Evolutionary conservation across 192 early-diverging fungal genomes (phyloP).

Genomic region (Umbelopsis ramanniana): DNA sequence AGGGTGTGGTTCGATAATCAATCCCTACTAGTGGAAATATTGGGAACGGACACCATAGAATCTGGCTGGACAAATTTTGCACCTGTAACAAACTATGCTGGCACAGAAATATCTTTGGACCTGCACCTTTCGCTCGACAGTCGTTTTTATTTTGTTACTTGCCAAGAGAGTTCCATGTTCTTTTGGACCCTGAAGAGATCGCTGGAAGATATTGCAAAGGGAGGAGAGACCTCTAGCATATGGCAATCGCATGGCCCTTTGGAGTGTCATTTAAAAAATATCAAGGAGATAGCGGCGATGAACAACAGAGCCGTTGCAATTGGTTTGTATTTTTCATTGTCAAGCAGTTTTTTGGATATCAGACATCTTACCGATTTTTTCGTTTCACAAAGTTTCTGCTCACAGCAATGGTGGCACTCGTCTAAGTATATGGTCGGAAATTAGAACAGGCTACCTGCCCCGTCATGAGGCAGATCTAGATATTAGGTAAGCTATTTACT

Average conservation of each 20-base stretch:
- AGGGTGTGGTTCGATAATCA: neutral
- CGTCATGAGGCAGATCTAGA: constrained; percentile 8
- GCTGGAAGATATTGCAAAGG: neutral
- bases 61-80: neutral
- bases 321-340: neutral
- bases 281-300: neutral
- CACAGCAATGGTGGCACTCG: neutral
- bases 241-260: neutral
- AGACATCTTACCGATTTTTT: neutral
- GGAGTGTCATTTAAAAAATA: neutral
- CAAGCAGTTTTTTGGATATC: neutral
- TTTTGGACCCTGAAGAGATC: neutral
- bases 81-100: neutral
- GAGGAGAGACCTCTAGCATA: neutral
- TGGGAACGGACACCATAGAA: neutral
- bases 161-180: neutral
- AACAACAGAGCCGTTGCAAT: neutral
- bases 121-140: neutral
- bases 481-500: constrained; percentile 27
- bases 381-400: constrained; percentile 4
- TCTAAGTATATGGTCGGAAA: constrained; percentile 37
- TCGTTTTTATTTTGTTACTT: neutral
- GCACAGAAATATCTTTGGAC: neutral
- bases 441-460: constrained; percentile 22
- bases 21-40: neutral